A percentile compares a stretch with the other conserved stretches of the same genome.
Evolutionary conservation across 257 asterid genomes (phyloP).

Genomic region (Coffea canephora): DNA sequence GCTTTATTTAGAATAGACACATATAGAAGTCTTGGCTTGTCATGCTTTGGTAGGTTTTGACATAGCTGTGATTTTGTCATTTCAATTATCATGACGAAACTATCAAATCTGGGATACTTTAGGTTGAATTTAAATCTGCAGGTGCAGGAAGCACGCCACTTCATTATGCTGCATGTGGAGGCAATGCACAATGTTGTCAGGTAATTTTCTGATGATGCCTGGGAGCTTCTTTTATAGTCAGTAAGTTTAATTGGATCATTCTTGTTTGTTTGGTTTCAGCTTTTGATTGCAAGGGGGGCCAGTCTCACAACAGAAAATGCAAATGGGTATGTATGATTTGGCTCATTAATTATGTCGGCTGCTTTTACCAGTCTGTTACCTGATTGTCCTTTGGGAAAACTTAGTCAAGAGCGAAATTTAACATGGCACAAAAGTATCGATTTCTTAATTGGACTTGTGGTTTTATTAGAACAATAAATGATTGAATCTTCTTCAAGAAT

Average conservation of each 20-base stretch:
- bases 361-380: background rate
- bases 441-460: background rate
- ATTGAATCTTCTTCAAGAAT: background rate
- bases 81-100: background rate
- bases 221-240: conserved; percentile 1
- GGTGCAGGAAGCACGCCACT: conserved; percentile 93
- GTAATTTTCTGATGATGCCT: conserved; percentile 35
- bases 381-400: background rate
- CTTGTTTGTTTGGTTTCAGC: conserved; percentile 40
- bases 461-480: background rate
- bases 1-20: background rate
- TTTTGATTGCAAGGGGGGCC: conserved; percentile 71
- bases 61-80: background rate
- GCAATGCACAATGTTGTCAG: conserved; percentile 85
- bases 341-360: background rate
- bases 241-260: background rate
- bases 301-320: conserved; percentile 61
- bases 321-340: conserved; percentile 56
- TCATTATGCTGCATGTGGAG: conserved; percentile 95
- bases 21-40: background rate
- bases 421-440: background rate
- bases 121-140: conserved; percentile 20
- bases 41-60: background rate
- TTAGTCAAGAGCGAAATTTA: background rate
- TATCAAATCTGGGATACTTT: background rate